phyloP scores from a whole-genome alignment of 441 rosid genomes.

The Eutrema salsugineum region DNA sequence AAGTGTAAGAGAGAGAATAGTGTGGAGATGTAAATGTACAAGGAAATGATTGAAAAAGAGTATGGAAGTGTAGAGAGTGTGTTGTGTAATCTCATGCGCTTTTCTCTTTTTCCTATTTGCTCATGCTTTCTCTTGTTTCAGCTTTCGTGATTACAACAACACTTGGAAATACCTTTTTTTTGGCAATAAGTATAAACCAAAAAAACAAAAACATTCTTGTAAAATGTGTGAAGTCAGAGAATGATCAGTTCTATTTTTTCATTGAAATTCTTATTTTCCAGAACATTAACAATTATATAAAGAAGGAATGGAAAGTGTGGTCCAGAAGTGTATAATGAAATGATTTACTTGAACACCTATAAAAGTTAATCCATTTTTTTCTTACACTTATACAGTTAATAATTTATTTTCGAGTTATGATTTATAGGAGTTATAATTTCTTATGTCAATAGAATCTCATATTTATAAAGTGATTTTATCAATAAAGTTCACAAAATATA shows the following conservation, averaged over 20 bases:
- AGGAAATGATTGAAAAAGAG: slow-evolving; percentile 17
- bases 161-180: background rate
- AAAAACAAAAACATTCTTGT: background rate
- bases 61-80: slow-evolving; percentile 7
- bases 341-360: slow-evolving; percentile 1
- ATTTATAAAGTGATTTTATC: background rate
- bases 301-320: slow-evolving; percentile 10
- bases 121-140: slow-evolving; percentile 24
- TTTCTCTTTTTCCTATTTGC: slow-evolving; percentile 10
- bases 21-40: background rate
- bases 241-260: slow-evolving; percentile 8
- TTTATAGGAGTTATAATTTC: background rate
- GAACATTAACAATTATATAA: background rate
- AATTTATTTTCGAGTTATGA: background rate
- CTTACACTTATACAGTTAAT: too few relatives aligned
- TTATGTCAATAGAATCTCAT: background rate
- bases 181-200: background rate
- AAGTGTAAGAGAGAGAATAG: background rate
- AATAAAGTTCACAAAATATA: background rate
- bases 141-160: slow-evolving; percentile 31
- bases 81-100: slow-evolving; percentile 15
- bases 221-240: slow-evolving; percentile 9
- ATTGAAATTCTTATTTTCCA: background rate
- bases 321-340: slow-evolving; percentile 7
- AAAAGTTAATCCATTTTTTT: background rate